phyloP scores from a whole-genome alignment of 495 filamentous ascomycete species.

The Hyaloscypha finlandica region DNA sequence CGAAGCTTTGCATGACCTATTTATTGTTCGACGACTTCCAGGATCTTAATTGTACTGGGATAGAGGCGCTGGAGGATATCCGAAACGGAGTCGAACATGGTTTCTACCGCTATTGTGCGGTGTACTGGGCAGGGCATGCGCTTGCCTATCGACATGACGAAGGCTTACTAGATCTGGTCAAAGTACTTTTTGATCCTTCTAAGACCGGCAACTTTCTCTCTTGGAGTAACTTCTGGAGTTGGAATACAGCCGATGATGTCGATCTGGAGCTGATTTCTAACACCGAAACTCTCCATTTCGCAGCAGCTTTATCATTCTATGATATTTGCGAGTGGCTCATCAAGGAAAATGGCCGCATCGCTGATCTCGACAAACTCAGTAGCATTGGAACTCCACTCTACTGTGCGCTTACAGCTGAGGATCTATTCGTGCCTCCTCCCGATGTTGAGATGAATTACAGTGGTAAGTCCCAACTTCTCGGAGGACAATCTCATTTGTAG shows the following conservation, averaged over 20 bases:
- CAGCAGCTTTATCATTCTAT: not conserved
- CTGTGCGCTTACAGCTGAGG: not conserved
- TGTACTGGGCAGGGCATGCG: not conserved
- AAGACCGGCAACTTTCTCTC: constrained; percentile 9
- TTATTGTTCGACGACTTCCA: constrained; percentile 6
- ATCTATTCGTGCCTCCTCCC: not conserved
- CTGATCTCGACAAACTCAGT: constrained; percentile 9
- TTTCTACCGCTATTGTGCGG: not conserved
- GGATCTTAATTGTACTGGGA: not conserved
- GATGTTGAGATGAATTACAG: too few species aligned
- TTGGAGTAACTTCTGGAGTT: constrained; percentile 2
- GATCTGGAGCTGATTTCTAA: not conserved
- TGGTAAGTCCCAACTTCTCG: too few species aligned
- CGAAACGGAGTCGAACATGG: not conserved
- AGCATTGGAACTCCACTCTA: constrained; percentile 3
- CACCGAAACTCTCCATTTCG: constrained; percentile 16
- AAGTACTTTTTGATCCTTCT: constrained; percentile 13
- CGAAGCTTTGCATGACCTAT: constrained; percentile 13
- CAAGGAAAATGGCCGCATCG: not conserved
- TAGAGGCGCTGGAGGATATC: not conserved
- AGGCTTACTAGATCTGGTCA: constrained; percentile 1
- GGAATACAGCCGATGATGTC: not conserved
- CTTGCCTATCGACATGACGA: not conserved
- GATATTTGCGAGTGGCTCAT: constrained; percentile 14
- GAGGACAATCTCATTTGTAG: too few species aligned